Base-by-base conservation (phyloP, 208 protist species). In the Histomonas meleagridis region DNA sequence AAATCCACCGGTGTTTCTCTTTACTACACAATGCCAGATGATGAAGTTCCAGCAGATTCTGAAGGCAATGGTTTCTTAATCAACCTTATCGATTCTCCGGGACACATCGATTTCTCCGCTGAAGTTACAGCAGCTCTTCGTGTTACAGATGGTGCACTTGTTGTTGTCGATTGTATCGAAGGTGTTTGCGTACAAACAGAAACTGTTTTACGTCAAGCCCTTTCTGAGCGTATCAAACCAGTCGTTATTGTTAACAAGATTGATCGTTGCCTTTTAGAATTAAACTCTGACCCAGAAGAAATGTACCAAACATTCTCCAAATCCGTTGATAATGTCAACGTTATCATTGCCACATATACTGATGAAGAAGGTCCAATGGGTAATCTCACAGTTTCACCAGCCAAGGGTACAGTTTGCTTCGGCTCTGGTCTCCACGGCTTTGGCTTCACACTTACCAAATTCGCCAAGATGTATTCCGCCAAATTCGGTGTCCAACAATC, bases 211-310 rank as follows among this genome's bases (percentile, higher is more conserved):
- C 94, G 97, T 90, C 97, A 98, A 95, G 97, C 97, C 35, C 95
- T 99, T 91, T 94, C 94, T 46, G 98, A 99, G 96, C 96, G 98
- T 94, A 98, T 99, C 93, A 96, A 96, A 93, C 98, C 98, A 70
- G 97, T 99, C 40, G 95, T 99, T 51, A 98, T 99, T 93, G 94
- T 99, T 92, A 99, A 99, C 97, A 99, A 99, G 96, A 94, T 99
- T 60, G 97, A 99, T 94, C 96, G 97, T 94, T 96, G 95, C 92
- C 92, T 99, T 43, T 93, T 98, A 43, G 97, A 99, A 95, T 94
- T 98, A 1, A 95, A 98, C 94, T 93, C 97, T 26, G 94, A 96
- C 91, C 94, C 94, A 92, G 96, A 97, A 93, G 96, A 96, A 46
- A 94, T 93, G 32, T 97, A 96, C 93, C 79, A 94, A 28, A 91